Conservation (phyloP, 106 monocot species). For the Hemerocallis citrina region DNA sequence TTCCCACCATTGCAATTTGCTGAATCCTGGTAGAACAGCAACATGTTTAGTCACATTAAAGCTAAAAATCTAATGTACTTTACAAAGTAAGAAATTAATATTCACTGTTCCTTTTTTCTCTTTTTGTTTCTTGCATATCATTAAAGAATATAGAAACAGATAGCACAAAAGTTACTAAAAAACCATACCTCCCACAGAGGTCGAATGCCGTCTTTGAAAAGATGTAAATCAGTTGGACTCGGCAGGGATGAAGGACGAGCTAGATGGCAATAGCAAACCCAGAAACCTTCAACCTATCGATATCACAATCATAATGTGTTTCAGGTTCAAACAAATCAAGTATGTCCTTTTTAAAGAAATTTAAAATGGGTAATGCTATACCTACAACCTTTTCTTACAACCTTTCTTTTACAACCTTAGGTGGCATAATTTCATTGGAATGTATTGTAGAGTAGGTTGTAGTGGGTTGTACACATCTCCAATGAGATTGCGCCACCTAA, state of each 20-base stretch:
- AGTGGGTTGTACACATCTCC: no score
- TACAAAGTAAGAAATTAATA: not conserved
- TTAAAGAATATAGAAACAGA: not conserved
- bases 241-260: constrained; percentile 70
- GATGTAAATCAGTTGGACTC: constrained; percentile 83
- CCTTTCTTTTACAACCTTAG: no score
- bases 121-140: not conserved
- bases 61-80: not conserved
- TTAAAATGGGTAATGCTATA: not conserved
- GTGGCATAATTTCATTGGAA: no score
- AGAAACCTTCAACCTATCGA: constrained; percentile 84
- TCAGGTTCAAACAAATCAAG: not conserved
- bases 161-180: not conserved
- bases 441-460: no score
- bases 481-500: no score
- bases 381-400: no score
- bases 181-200: constrained; percentile 89
- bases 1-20: constrained; percentile 39
- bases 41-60: not conserved
- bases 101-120: not conserved
- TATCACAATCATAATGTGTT: not conserved
- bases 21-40: constrained; percentile 8
- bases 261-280: constrained; percentile 96
- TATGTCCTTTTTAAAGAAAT: not conserved
- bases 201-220: constrained; percentile 93